A percentile compares a stretch with the other conserved stretches of the same genome.
These are phyloP conservation scores for Quercus wislizeni DNA, from an alignment of 306 rosid species.

Conservation along the genomic window DNA sequence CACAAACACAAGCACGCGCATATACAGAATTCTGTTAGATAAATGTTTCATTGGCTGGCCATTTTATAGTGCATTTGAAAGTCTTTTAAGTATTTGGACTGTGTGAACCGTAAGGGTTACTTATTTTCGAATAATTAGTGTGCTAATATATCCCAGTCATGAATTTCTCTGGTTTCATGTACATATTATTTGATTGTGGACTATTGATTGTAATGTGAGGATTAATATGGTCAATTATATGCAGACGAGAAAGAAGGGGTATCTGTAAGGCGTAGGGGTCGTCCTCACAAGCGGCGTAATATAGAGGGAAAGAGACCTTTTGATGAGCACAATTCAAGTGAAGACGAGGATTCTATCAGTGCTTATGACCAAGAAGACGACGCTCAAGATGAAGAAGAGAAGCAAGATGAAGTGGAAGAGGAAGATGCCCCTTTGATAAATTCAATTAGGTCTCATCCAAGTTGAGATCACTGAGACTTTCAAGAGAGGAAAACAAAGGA, in stretches of 20 bases:
- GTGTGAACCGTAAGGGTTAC: neutral
- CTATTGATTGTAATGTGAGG: neutral
- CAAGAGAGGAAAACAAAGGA: constrained; percentile 58
- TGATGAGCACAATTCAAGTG: constrained; percentile 78
- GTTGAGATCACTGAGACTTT: constrained; percentile 66
- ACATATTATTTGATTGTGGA: constrained; percentile 14
- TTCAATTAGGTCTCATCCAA: constrained; percentile 71
- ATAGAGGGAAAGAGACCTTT: constrained; percentile 78
- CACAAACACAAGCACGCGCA: too few species aligned
- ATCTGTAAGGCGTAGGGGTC: constrained; percentile 72
- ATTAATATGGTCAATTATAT: constrained; percentile 11
- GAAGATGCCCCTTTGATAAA: constrained; percentile 78
- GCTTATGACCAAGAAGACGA: constrained; percentile 66
- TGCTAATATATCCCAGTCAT: neutral
- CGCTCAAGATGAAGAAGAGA: constrained; percentile 56
- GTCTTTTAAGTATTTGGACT: neutral
- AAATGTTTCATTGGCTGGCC: neutral
- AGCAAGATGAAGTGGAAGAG: constrained; percentile 60
- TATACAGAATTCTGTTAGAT: neutral
- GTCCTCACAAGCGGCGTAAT: constrained; percentile 69
- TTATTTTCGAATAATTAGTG: neutral
- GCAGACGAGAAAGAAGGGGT: constrained; percentile 86
- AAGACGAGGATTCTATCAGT: constrained; percentile 84
- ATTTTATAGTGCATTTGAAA: neutral
- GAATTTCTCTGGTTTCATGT: neutral